phyloP scores from a whole-genome alignment of 1,284 basidiomycete species.

The Schizophyllum commune region DNA sequence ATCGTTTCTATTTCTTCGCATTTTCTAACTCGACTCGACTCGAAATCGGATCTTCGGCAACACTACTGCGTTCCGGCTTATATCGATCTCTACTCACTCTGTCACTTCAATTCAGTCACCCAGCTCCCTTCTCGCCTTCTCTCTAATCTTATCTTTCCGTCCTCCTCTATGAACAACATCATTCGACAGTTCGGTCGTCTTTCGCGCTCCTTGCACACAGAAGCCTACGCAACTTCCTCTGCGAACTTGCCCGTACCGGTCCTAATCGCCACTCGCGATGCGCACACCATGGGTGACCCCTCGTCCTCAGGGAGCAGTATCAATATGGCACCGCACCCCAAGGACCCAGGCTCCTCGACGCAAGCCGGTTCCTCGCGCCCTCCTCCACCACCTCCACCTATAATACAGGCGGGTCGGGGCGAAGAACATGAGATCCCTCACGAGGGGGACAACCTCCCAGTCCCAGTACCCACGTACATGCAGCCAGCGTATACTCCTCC shows the following conservation, averaged over 20 bases:
- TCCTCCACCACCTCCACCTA: neutral
- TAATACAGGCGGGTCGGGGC: neutral
- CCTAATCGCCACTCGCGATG: slow-evolving; percentile 12
- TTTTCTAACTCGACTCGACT: too few species aligned
- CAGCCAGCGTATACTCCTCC: slow-evolving; percentile 35
- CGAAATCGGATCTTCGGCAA: too few species aligned
- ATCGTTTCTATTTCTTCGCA: too few species aligned
- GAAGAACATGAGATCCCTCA: neutral
- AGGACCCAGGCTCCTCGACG: neutral
- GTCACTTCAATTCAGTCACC: neutral
- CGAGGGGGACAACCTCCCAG: slow-evolving; percentile 2
- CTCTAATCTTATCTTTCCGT: neutral
- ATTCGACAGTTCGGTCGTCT: slow-evolving; percentile 19
- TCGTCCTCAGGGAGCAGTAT: slow-evolving; percentile 12
- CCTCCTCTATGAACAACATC: neutral
- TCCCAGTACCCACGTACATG: slow-evolving; percentile 10
- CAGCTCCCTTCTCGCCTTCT: neutral
- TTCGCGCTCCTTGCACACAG: slow-evolving; percentile 14
- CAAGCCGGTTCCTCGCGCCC: neutral
- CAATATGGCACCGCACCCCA: neutral
- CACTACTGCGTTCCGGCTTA: neutral
- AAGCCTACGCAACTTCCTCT: slow-evolving; percentile 9
- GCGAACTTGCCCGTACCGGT: slow-evolving; percentile 6
- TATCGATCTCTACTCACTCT: neutral
- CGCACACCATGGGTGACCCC: slow-evolving; percentile 18